Evolutionary conservation across 805 yeast genomes (phyloP), one percentile per base, ranked within the genome.

Genomic region (Candida caryicola): DNA sequence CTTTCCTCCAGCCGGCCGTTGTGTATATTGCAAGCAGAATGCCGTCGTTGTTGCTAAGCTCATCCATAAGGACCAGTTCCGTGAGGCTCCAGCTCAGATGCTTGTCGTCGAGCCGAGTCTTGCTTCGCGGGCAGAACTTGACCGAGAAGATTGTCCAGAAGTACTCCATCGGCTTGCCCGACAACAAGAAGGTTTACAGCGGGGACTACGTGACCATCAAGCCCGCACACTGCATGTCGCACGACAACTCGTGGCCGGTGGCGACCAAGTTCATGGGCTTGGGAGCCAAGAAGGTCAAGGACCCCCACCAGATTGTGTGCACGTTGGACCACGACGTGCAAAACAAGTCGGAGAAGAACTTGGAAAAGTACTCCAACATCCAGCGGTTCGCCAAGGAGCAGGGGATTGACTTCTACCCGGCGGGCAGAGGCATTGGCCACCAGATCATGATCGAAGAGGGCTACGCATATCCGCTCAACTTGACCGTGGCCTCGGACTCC

Each of bases 381-480:
- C 89, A 91, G 69, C 73, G 80, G 29, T 93, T 93, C 57, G 97
- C 97, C 39, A 74, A 75, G 47, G 81, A 82, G 46, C 96, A 91
- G 59, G 96, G 95, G 18, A 81, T 91, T 30, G 97, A 91, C 61
- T 93, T 93, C 60, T 93, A 93, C 64, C 97, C 98, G 7, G 99
- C 99, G 7, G 99, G 99, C 30, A 78, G 96, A 61, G 99, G 99
- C 58, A 93, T 93, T 54, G 99, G 99, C 27, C 99, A 93, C 62
- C 99, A 93, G 66, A 87, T 91, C 66, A 89, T 93, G 96, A 89
- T 93, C 43, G 99, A 93, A 63, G 96, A 93, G 66, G 99, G 99
- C 37, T 93, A 93, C 60, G 97, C 98, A 0, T 93, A 90, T 62
- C 99, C 99, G 9, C 73, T 83, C 44, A 88, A 87, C 58, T 61